Percentiles rank a stretch among this genome's conserved stretches.
Conservation (phyloP, 192 early-diverging fungal genomes). For the Entomortierella beljakovae region DNA sequence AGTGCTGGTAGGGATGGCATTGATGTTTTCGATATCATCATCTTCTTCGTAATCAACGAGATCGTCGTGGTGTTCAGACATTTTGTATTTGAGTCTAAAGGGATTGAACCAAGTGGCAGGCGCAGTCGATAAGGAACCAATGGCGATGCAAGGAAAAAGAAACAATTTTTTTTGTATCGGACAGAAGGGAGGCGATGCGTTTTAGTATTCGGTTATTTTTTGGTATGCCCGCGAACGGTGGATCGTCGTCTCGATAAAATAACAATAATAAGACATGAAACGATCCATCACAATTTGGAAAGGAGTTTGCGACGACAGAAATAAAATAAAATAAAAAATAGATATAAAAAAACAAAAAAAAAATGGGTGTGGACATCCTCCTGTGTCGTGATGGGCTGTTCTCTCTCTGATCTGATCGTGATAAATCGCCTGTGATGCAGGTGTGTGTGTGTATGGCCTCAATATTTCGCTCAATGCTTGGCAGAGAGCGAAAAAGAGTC, state of each 20-base stretch:
- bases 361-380: slow-evolving; percentile 18
- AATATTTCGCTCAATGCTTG: background rate
- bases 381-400: background rate
- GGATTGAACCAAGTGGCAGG: background rate
- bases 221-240: background rate
- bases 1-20: slow-evolving; percentile 61
- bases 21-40: slow-evolving; percentile 78
- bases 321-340: too few relatives aligned
- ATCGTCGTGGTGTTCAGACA: slow-evolving; percentile 85
- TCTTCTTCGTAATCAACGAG: slow-evolving; percentile 98
- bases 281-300: background rate
- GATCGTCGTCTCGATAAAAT: slow-evolving; percentile 6
- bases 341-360: background rate
- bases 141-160: background rate
- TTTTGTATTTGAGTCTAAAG: slow-evolving; percentile 8
- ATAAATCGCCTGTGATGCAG: too few relatives aligned
- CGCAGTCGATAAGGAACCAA: slow-evolving; percentile 17
- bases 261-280: background rate
- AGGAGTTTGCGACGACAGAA: background rate
- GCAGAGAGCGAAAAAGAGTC: background rate
- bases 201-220: slow-evolving; percentile 34
- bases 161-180: background rate
- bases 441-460: too few relatives aligned
- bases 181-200: slow-evolving; percentile 12
- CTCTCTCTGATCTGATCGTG: slow-evolving; percentile 10